Conservation (phyloP, 1,139 yeast genomes). For the Citeromyces hawaiiensis region DNA sequence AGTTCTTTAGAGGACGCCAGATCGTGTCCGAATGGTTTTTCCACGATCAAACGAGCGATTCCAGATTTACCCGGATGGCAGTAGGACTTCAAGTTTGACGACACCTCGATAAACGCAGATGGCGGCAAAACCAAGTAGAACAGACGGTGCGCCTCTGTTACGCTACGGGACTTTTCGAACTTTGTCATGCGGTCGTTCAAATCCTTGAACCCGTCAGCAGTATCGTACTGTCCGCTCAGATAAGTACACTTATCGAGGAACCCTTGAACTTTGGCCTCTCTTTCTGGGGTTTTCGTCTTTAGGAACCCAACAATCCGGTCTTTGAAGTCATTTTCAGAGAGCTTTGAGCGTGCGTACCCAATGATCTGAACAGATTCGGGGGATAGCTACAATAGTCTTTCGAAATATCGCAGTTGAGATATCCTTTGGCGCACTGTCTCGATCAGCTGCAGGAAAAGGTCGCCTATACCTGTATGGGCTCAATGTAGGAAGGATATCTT, state of each 20-base stretch:
- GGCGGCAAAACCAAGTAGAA: constrained; percentile 95
- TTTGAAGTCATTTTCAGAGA: constrained; percentile 54
- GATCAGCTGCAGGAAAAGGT: no score
- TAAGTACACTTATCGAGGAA: constrained; percentile 59
- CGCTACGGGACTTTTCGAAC: constrained; percentile 37
- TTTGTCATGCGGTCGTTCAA: constrained; percentile 41
- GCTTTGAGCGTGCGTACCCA: constrained; percentile 84
- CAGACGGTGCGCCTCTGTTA: constrained; percentile 50
- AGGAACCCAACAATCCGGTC: constrained; percentile 53
- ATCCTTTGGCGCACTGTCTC: no score
- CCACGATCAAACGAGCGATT: constrained; percentile 72
- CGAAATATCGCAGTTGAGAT: no score
- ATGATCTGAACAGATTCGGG: constrained; percentile 52
- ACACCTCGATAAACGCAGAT: constrained; percentile 73
- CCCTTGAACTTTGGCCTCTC: constrained; percentile 33
- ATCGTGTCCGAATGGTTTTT: constrained; percentile 96
- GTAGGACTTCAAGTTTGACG: constrained; percentile 53
- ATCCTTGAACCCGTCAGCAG: constrained; percentile 53
- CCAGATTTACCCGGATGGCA: constrained; percentile 57
- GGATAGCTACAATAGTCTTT: no score
- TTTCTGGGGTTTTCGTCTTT: constrained; percentile 34
- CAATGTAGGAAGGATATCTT: no score
- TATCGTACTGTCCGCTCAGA: constrained; percentile 69
- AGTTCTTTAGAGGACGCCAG: constrained; percentile 63
- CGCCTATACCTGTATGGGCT: no score